Conservation (phyloP, 352 stramenopile species). For the Globisporangium camurandrum region DNA sequence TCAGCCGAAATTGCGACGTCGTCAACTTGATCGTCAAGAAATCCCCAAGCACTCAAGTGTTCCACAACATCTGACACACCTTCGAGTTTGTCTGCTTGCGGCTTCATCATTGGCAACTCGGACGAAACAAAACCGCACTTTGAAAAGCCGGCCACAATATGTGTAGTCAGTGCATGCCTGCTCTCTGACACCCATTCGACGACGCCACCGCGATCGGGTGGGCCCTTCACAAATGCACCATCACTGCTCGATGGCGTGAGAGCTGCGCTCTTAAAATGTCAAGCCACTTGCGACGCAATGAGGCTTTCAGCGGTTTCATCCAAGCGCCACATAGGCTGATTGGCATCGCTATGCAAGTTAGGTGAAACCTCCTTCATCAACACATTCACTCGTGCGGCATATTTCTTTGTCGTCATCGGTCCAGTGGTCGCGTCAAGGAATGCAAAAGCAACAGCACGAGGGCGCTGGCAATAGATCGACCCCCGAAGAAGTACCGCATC, state of each 20-base stretch:
- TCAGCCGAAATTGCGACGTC: too few species aligned
- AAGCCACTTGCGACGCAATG: constrained; percentile 9
- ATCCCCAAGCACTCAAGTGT: too few species aligned
- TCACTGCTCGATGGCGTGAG: too few species aligned
- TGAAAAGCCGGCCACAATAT: too few species aligned
- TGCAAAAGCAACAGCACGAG: constrained; percentile 19
- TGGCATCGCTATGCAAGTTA: constrained; percentile 18
- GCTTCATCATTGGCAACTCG: too few species aligned
- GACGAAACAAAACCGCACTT: too few species aligned
- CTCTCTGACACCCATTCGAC: not conserved
- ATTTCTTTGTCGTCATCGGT: constrained; percentile 3
- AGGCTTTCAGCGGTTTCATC: constrained; percentile 21
- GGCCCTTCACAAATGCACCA: not conserved
- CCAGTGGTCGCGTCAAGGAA: constrained; percentile 11
- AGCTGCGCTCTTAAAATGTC: not conserved
- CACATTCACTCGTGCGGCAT: constrained; percentile 4
- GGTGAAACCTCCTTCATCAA: too few species aligned
- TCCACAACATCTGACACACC: too few species aligned
- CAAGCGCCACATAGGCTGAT: constrained; percentile 15
- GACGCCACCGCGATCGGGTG: not conserved
- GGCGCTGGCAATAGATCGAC: constrained; percentile 6
- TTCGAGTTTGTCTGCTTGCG: too few species aligned
- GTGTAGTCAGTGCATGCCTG: too few species aligned
- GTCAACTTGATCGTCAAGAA: too few species aligned
- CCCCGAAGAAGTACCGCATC: constrained; percentile 25